Base-by-base conservation (phyloP, 176 grass and related monocot species). In the Saccharum officinarum region DNA sequence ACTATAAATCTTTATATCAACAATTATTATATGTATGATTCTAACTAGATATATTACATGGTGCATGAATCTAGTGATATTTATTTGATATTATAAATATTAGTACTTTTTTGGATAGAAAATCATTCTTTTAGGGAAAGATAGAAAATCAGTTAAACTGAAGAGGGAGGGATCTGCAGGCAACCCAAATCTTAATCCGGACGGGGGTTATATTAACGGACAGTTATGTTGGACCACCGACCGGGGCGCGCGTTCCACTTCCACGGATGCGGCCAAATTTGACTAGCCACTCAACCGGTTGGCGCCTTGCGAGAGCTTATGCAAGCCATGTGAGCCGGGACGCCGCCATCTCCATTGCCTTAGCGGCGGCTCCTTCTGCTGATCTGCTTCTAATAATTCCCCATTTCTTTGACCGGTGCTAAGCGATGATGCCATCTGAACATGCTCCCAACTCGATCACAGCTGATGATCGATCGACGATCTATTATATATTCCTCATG, bases 251-350 rank as follows among this genome's bases (percentile, higher is more conserved):
- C 18, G 52, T 70, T 90, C 15, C 47, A 52, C 15, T 52, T 52
- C 59, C 38, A 76, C 71, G 50, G 64, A 75, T 59, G 72, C 59
- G 68, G 84, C 68, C 89, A 87, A 90, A 87, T 87, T 90, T 90
- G 89, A 90, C 89, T 70, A 75, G 47, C 61, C 89, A 62, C 80
- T 68, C n/a, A 80, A 75, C 75, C 47, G 10, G 8, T 86, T 84
- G 89, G 68, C 80, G 80, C 67, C 88, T 86, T 74, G 59, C 55
- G 71, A 31, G 70, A 9, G 78, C 71, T 55, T 23, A 82, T 85
- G 77, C 73, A 79, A 41, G 89, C 89, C 89, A 90, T 91, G 89
- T 87, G 89, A 91, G 84, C 46, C n/a, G 79, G 86, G 88, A 86
- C 80, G 80, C 55, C 80, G 80, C 45, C 42, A 26, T 80, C 71